A percentile compares a stretch with the other conserved stretches of the same genome.
phyloP scores from a whole-genome alignment of 495 filamentous ascomycete genomes.

The Hypomontagnella monticulosa region DNA sequence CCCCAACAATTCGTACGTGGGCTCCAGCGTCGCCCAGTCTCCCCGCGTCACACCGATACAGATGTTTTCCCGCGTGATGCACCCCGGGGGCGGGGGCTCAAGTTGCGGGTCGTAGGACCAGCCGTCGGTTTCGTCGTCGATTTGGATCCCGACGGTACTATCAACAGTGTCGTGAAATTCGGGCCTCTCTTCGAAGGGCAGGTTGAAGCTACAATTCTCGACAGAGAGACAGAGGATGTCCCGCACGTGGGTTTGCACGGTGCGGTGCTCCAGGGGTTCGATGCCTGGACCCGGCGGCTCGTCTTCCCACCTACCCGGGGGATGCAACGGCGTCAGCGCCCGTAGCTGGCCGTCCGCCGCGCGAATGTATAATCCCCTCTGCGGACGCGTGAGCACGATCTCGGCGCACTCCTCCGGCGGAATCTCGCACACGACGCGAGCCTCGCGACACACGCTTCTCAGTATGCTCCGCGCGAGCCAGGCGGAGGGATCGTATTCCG shows the following conservation, averaged over 20 bases:
- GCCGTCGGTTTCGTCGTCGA: slow-evolving; percentile 20
- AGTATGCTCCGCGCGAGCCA: slow-evolving; percentile 35
- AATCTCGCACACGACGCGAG: slow-evolving; percentile 25
- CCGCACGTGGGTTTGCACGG: slow-evolving; percentile 17
- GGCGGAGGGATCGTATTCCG: slow-evolving; percentile 40
- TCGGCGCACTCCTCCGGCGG: slow-evolving; percentile 2
- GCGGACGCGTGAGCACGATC: slow-evolving; percentile 40
- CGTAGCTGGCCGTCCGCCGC: slow-evolving; percentile 37
- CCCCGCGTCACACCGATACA: slow-evolving; percentile 29
- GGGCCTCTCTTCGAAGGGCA: slow-evolving; percentile 36
- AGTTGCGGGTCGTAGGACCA: slow-evolving; percentile 45
- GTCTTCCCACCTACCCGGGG: too few species aligned
- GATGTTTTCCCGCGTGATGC: slow-evolving; percentile 17
- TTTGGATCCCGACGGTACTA: background rate
- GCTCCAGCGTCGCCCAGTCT: background rate
- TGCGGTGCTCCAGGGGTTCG: slow-evolving; percentile 32
- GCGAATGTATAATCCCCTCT: slow-evolving; percentile 36
- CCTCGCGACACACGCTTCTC: slow-evolving; percentile 37
- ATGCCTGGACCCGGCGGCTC: background rate
- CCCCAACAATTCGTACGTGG: background rate
- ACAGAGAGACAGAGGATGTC: slow-evolving; percentile 41
- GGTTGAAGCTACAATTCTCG: slow-evolving; percentile 48
- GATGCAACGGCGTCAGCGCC: background rate
- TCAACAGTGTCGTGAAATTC: background rate
- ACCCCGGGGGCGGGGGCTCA: slow-evolving; percentile 9